These are phyloP conservation scores for Jacaranda copaia DNA, from an alignment of 257 asterid genomes.

Conservation along the genomic window DNA sequence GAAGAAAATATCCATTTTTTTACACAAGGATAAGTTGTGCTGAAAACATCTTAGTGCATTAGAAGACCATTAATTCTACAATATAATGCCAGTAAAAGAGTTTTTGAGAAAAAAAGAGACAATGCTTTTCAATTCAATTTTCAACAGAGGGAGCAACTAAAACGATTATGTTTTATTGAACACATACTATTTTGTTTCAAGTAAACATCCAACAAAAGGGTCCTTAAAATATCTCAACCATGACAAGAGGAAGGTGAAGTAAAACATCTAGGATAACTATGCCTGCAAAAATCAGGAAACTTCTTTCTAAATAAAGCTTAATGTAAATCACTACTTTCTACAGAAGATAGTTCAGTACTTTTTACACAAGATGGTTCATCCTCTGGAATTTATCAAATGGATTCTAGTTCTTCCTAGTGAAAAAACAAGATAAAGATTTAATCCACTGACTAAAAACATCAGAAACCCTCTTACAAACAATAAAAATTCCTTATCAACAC, in stretches of 20 bases:
- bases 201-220: background rate
- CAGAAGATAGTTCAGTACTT: background rate
- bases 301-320: background rate
- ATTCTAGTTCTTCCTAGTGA: conserved; percentile 1
- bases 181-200: background rate
- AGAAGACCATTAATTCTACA: background rate
- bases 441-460: background rate
- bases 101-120: background rate
- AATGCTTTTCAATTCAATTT: background rate
- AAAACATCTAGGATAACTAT: conserved; percentile 11
- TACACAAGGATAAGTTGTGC: background rate
- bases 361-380: background rate
- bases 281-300: conserved; percentile 9
- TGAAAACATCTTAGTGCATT: background rate
- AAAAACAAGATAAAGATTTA: background rate
- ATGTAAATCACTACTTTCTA: background rate
- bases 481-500: background rate
- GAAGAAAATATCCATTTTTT: background rate
- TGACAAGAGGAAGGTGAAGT: background rate
- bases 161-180: background rate
- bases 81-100: conserved; percentile 1
- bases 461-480: background rate
- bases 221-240: background rate
- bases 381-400: background rate
- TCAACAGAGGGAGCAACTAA: background rate